These are phyloP conservation scores for Mortierella sp. DNA, from an alignment of 371 early-diverging fungal genomes.

Conservation along the genomic window DNA sequence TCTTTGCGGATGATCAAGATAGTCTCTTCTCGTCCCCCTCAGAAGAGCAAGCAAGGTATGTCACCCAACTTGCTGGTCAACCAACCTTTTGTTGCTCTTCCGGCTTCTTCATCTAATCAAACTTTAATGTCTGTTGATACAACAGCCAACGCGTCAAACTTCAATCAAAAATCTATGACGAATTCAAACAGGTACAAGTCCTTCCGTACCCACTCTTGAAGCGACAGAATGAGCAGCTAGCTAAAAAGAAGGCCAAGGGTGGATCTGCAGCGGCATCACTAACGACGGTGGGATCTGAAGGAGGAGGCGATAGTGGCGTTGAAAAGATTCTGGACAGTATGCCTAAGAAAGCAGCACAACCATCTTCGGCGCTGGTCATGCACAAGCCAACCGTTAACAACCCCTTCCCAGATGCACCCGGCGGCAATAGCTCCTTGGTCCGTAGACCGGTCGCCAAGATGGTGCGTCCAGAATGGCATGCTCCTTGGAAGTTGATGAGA, in stretches of 20 bases:
- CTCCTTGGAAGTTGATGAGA: constrained; percentile 99
- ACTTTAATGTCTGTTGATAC: not conserved
- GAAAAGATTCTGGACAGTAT: constrained; percentile 62
- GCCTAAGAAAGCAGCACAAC: constrained; percentile 44
- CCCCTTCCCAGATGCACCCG: constrained; percentile 65
- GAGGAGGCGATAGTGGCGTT: constrained; percentile 39
- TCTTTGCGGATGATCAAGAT: constrained; percentile 68
- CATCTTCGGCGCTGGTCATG: constrained; percentile 58
- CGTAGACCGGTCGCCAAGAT: constrained; percentile 71
- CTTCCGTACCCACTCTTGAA: constrained; percentile 73
- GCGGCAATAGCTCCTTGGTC: constrained; percentile 69
- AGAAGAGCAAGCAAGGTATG: constrained; percentile 68
- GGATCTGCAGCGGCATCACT: constrained; percentile 12
- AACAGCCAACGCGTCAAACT: constrained; percentile 78
- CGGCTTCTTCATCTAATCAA: not conserved
- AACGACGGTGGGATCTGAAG: constrained; percentile 39
- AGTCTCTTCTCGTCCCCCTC: constrained; percentile 58
- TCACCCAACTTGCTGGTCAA: not conserved
- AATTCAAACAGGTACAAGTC: constrained; percentile 75
- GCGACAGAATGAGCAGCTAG: constrained; percentile 66
- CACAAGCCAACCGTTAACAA: constrained; percentile 53
- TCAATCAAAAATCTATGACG: constrained; percentile 80
- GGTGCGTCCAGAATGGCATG: constrained; percentile 91
- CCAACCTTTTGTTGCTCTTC: not conserved
- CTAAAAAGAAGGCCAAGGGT: constrained; percentile 52